A percentile compares a stretch with the other conserved stretches of the same genome.
Evolutionary conservation across 352 stramenopile genomes (phyloP).

Genomic region (Globisporangium spiculum): DNA sequence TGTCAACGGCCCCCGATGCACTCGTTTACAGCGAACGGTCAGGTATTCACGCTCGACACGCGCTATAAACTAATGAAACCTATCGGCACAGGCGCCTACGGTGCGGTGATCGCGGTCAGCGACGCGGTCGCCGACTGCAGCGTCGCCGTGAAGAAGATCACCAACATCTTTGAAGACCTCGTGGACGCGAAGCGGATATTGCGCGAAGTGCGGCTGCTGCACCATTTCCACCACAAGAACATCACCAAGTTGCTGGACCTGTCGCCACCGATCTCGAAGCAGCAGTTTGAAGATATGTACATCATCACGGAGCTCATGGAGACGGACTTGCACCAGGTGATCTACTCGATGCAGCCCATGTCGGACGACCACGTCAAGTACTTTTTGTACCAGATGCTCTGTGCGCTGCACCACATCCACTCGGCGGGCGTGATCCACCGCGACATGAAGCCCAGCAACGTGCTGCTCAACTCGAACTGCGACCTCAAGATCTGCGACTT

Average conservation of each 20-base stretch:
- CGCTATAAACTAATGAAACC: constrained; percentile 89
- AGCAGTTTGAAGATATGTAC: constrained; percentile 95
- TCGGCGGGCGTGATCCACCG: constrained; percentile 86
- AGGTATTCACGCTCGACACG: constrained; percentile 83
- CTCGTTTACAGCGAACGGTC: constrained; percentile 74
- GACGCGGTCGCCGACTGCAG: constrained; percentile 50
- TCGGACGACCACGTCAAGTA: constrained; percentile 88
- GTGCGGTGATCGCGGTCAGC: constrained; percentile 86
- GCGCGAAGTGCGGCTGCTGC: constrained; percentile 88
- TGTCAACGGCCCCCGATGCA: constrained; percentile 40
- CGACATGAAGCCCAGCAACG: constrained; percentile 83
- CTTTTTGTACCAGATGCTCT: constrained; percentile 84
- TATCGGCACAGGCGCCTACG: constrained; percentile 87
- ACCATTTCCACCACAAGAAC: constrained; percentile 90
- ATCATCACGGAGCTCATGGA: constrained; percentile 97
- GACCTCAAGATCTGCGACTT: constrained; percentile 93
- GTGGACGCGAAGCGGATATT: constrained; percentile 98
- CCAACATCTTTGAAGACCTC: constrained; percentile 93
- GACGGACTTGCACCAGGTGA: constrained; percentile 95
- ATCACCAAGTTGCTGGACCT: constrained; percentile 93
- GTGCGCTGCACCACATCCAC: constrained; percentile 91
- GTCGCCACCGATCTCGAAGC: constrained; percentile 86
- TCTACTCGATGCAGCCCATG: constrained; percentile 92
- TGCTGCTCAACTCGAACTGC: constrained; percentile 78
- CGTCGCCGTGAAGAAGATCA: constrained; percentile 95